Evolutionary conservation across 1,139 yeast species (phyloP), one percentile per base, ranked within the genome.

Genomic region (Schwanniomyces etchellsii): DNA sequence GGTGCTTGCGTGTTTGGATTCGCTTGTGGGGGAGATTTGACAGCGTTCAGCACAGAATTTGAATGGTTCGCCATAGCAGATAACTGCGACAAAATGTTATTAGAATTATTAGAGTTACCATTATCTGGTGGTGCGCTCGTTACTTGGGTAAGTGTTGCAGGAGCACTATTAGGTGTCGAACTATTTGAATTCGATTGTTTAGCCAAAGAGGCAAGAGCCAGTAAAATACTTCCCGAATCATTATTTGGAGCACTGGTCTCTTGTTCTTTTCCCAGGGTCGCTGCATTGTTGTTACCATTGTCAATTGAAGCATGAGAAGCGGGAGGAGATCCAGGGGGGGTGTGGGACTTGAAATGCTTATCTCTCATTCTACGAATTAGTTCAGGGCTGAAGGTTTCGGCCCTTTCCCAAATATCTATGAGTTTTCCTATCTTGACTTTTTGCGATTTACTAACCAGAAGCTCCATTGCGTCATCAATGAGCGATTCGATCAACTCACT

Each of bases 351-450:
- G 47, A 78, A 80, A 55, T 74, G 76, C 46, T 73, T 77, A n/a
- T 63, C 55, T 52, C 79, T 74, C 35, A 84, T 71, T 14, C 70
- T 55, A 32, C 68, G 58, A 37, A 89, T 62, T 24, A 70, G 60
- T 27, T 68, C 67, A 26, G 71, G 70, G 32, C 70, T 66, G 57
- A 91, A 91, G 11, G 96, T 82, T 30, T 76, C 78, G 21, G 91
- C 83, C 43, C 86, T 77, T 47, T 79, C 86, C 98, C 98, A 91
- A 47, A 91, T 89, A 42, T 85, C 95, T 43, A 91, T 73, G 45
- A 91, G 70, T 57, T 88, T 89, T 48, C 77, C 68, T 43, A 88
- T 76, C 56, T 88, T 91, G 36, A 76, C 85, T 50, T 66, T 65
- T 42, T 76, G 78, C 30, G 73, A 65, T 34, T 68, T 66, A 30